phyloP scores from a whole-genome alignment of 2,329 filamentous ascomycete genomes.

The Epichloe gansuensis region DNA sequence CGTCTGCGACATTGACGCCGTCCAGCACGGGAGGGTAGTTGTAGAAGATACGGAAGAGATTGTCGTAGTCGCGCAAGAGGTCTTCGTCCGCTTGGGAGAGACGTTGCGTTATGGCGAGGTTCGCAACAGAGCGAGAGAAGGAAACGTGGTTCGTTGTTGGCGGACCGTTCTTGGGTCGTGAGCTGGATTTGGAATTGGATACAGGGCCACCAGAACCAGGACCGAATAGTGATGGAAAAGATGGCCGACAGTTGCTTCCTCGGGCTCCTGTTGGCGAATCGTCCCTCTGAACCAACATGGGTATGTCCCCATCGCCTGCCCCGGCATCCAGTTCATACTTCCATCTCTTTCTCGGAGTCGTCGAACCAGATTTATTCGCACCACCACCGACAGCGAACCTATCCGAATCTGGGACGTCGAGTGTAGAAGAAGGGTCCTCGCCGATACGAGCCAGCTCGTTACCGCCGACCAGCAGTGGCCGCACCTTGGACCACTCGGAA shows the following conservation, averaged over 20 bases:
- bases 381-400: background rate
- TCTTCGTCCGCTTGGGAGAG: constrained; percentile 54
- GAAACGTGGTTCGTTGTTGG: constrained; percentile 31
- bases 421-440: constrained; percentile 22
- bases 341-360: constrained; percentile 47
- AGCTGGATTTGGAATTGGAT: constrained; percentile 36
- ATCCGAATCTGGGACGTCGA: constrained; percentile 11
- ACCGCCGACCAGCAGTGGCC: constrained; percentile 16
- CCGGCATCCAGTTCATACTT: constrained; percentile 78
- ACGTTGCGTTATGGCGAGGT: constrained; percentile 42
- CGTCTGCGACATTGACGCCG: constrained; percentile 76
- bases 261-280: constrained; percentile 12
- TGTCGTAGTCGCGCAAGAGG: constrained; percentile 83
- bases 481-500: constrained; percentile 51
- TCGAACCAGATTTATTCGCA: background rate
- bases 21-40: constrained; percentile 78
- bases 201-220: constrained; percentile 9
- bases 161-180: constrained; percentile 18
- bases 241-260: constrained; percentile 6
- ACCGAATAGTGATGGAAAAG: constrained; percentile 21
- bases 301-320: constrained; percentile 59
- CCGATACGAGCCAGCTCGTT: constrained; percentile 42
- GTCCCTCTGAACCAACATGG: constrained; percentile 78
- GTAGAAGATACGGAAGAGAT: constrained; percentile 91
- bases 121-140: constrained; percentile 83